Evolutionary conservation across 139 green algal species (phyloP).

Genomic region (Eudorina sp.): DNA sequence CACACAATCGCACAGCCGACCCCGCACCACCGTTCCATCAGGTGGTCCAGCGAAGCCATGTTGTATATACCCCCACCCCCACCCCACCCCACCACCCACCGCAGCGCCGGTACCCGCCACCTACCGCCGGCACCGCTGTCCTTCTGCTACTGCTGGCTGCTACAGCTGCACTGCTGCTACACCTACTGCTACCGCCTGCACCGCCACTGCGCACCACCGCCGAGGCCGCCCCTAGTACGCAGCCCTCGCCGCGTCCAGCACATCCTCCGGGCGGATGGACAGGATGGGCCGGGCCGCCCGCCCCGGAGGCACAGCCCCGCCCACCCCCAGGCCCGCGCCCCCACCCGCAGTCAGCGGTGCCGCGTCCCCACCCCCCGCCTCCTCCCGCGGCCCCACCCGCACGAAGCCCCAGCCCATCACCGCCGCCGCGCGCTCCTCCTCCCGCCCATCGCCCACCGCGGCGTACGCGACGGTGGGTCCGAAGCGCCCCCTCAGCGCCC

Average conservation of each 20-base stretch:
- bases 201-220: no score
- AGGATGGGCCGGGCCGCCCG: not conserved
- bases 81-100: no score
- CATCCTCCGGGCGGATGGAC: not conserved
- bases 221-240: constrained; percentile 22
- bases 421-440: constrained; percentile 36
- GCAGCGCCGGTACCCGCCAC: no score
- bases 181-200: no score
- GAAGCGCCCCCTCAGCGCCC: not conserved
- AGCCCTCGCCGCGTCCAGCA: constrained; percentile 3
- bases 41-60: no score
- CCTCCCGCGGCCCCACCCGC: not conserved
- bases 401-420: constrained; percentile 40
- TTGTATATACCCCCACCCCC: no score
- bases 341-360: not conserved
- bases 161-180: no score
- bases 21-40: no score
- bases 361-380: not conserved
- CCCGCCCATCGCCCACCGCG: constrained; percentile 12
- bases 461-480: constrained; percentile 7
- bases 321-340: not conserved
- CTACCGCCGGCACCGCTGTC: no score
- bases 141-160: no score
- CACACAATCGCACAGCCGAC: no score
- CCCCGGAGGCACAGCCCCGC: not conserved